These are phyloP conservation scores for Arthrobotrys conoides DNA, from an alignment of 2,329 filamentous ascomycete species.

Conservation along the genomic window DNA sequence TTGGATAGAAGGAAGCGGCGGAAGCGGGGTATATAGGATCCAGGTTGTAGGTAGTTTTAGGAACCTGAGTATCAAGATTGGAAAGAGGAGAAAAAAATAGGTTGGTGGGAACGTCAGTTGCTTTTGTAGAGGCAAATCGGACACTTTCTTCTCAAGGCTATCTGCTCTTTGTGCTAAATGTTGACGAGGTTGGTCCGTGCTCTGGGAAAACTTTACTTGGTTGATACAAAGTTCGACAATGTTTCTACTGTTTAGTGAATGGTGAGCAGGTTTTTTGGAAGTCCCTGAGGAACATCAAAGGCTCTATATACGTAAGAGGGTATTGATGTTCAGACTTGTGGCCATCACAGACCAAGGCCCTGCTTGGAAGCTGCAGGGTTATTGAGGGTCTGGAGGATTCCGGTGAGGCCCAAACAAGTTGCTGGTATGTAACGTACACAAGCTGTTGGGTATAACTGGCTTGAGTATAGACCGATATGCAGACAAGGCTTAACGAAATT, in stretches of 20 bases:
- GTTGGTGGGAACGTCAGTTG: constrained; percentile 49
- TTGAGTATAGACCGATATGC: constrained; percentile 34
- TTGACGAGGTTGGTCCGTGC: constrained; percentile 49
- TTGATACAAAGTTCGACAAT: constrained; percentile 52
- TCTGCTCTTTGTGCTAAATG: constrained; percentile 42
- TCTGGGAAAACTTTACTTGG: constrained; percentile 52
- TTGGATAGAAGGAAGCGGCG: constrained; percentile 34
- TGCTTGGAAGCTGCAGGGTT: constrained; percentile 33
- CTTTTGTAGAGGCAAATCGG: constrained; percentile 60
- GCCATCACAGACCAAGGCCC: constrained; percentile 4
- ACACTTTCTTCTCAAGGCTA: constrained; percentile 54
- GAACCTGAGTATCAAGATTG: constrained; percentile 57
- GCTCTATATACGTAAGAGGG: constrained; percentile 52
- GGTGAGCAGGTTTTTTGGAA: constrained; percentile 47
- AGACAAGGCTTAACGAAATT: constrained; percentile 40
- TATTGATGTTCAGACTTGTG: constrained; percentile 23
- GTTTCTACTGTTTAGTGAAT: constrained; percentile 43
- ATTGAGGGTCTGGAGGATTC: constrained; percentile 27
- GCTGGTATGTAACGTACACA: constrained; percentile 34
- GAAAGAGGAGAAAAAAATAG: constrained; percentile 58
- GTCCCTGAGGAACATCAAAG: constrained; percentile 26
- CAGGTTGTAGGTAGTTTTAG: constrained; percentile 48
- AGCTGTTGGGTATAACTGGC: constrained; percentile 21
- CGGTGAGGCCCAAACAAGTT: constrained; percentile 30
- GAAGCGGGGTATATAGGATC: constrained; percentile 56